A percentile compares a stretch with the other conserved stretches of the same genome.
Evolutionary conservation across 305 asterid genomes (phyloP).

Genomic region (Andrographis paniculata): DNA sequence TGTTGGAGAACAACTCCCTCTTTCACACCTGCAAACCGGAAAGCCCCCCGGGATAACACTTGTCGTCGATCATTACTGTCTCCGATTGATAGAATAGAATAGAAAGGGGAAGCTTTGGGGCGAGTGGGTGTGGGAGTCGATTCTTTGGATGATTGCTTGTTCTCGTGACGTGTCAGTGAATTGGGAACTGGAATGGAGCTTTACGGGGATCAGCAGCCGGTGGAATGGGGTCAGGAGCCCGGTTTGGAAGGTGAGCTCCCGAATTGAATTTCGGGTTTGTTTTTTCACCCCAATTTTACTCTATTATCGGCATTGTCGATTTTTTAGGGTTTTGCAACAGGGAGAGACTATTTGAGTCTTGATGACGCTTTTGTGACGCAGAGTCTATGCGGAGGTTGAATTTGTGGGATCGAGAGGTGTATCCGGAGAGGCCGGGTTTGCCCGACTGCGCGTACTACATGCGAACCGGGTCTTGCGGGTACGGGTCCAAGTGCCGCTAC

Average conservation of each 20-base stretch:
- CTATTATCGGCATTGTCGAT: slow-evolving; percentile 15
- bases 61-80: not conserved
- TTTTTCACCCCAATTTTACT: not conserved
- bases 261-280: slow-evolving; percentile 14
- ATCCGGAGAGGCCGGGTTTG: slow-evolving; percentile 71
- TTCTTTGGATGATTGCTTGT: slow-evolving; percentile 8
- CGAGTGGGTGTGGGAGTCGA: slow-evolving; percentile 10
- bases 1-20: not conserved
- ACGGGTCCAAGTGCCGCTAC: slow-evolving; percentile 75
- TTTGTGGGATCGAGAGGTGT: slow-evolving; percentile 46
- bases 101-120: too few relatives aligned
- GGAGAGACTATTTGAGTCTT: too few relatives aligned
- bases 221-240: slow-evolving; percentile 41
- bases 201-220: slow-evolving; percentile 53
- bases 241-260: slow-evolving; percentile 41
- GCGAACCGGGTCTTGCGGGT: slow-evolving; percentile 78
- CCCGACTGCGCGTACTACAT: slow-evolving; percentile 73
- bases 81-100: slow-evolving; percentile 18
- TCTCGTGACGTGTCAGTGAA: slow-evolving; percentile 4
- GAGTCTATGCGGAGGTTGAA: slow-evolving; percentile 55
- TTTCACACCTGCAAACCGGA: not conserved
- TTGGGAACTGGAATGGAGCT: slow-evolving; percentile 17
- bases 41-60: too few relatives aligned
- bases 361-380: slow-evolving; percentile 23
- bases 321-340: slow-evolving; percentile 23